Percentiles rank a stretch among this genome's conserved stretches.
phyloP scores from a whole-genome alignment of 2,329 filamentous ascomycete species.

The Scedosporium boydii region DNA sequence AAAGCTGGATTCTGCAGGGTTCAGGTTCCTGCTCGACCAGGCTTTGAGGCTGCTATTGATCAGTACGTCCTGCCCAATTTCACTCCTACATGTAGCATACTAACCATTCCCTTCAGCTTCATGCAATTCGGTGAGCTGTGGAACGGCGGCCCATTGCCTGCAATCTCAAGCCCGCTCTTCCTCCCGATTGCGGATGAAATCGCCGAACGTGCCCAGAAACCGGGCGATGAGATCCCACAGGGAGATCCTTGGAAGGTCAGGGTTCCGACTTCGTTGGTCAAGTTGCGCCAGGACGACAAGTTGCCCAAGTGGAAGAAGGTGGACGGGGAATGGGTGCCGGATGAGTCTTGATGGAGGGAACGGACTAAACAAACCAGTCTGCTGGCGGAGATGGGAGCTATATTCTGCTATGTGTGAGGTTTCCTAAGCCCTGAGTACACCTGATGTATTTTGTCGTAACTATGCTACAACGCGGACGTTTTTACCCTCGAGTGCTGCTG shows the following conservation, averaged over 20 bases:
- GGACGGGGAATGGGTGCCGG: background rate
- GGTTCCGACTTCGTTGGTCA: background rate
- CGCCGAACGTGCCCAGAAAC: background rate
- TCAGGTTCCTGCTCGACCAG: background rate
- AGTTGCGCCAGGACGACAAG: background rate
- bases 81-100: background rate
- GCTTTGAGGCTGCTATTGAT: background rate
- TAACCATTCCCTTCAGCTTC: background rate
- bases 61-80: background rate
- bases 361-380: too few species aligned
- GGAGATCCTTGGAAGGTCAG: background rate
- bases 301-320: background rate
- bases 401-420: too few species aligned
- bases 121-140: background rate
- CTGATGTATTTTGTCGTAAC: too few species aligned
- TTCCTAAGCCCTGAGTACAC: too few species aligned
- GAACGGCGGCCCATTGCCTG: background rate
- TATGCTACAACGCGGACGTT: too few species aligned
- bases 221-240: background rate
- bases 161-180: background rate
- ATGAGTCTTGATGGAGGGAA: background rate
- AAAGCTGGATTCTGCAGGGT: background rate
- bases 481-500: too few species aligned
- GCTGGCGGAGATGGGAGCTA: too few species aligned
- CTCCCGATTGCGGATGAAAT: background rate